These are phyloP conservation scores for Cercospora berteroae DNA, from an alignment of 2,329 filamentous ascomycete species.

Conservation along the genomic window DNA sequence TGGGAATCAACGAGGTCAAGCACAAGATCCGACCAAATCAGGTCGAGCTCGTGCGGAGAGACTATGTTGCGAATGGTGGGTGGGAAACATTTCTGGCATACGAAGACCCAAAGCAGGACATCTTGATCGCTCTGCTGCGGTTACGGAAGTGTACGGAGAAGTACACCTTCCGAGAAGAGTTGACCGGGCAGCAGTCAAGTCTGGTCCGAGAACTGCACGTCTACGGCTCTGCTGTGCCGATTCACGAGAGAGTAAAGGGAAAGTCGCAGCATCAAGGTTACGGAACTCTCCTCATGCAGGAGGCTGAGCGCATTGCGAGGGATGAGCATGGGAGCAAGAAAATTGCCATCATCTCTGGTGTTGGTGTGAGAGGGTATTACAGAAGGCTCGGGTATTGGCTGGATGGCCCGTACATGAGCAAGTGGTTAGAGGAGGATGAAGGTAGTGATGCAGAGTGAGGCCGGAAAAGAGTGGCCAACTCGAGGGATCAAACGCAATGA, in stretches of 20 bases:
- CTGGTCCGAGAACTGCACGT: conserved; percentile 94
- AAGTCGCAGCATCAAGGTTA: conserved; percentile 99
- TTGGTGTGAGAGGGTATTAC: conserved; percentile 94
- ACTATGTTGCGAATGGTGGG: conserved; percentile 92
- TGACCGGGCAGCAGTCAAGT: conserved; percentile 82
- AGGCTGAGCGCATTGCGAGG: conserved; percentile 90
- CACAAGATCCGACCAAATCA: conserved; percentile 96
- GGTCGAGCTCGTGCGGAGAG: conserved; percentile 88
- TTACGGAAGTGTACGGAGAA: conserved; percentile 86
- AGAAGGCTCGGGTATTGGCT: conserved; percentile 88
- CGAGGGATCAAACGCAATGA: neutral
- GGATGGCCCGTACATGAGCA: conserved; percentile 73
- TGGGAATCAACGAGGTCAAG: conserved; percentile 98
- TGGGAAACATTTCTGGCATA: conserved; percentile 99
- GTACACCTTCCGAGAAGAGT: conserved; percentile 87
- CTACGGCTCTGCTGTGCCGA: conserved; percentile 94
- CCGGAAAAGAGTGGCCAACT: neutral
- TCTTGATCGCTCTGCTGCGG: conserved; percentile 84
- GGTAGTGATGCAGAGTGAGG: conserved; percentile 34
- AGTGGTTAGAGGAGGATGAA: conserved; percentile 36
- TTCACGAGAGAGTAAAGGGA: conserved; percentile 88
- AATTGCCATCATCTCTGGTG: conserved; percentile 96
- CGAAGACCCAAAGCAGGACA: conserved; percentile 97
- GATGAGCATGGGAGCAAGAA: conserved; percentile 93
- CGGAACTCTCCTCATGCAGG: conserved; percentile 94